Evolutionary conservation across 2,329 filamentous ascomycete species (phyloP), one percentile per base, ranked within the genome.

Genomic region (Acephala macrosclerotiorum): DNA sequence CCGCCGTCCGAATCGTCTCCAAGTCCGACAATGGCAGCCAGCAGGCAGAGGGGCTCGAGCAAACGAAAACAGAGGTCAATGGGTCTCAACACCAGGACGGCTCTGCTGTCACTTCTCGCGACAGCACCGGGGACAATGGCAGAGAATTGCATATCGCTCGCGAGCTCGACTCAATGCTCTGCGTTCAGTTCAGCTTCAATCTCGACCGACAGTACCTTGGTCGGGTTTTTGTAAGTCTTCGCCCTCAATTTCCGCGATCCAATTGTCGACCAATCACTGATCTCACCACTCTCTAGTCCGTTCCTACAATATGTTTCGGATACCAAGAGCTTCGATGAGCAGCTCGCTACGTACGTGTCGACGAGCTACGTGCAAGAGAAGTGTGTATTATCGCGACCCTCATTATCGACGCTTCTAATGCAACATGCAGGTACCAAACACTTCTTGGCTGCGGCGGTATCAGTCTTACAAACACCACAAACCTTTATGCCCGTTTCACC

Each of bases 401-500:
- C 63, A 36, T 33, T 58, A 47, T 51, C 22, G n/a, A 40, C 58
- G 64, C 55, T 66, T 71, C 80, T 81, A 75, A 70, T 63, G 47
- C 57, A 59, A 64, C 72, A 68, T 68, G 61, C 75, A 98, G 95
- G 82, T 99, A 95, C 79, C 85, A 92, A 77, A 83, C 86, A 61
- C 83, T 93, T 57, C 86, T 99, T 70, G 95, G 95, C 63, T 99
- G 96, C 77, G 84, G 86, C 57, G 86, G 87, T 68, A 83, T 97
- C 73, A 88, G 96, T 75, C 85, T 94, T 64, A 88, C 87, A 63
- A 92, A 97, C 77, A 90, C 93, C 3, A 90, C 88, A 71, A 86
- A 91, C 74, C 87, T 94, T 75, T 99, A 99, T 80, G 95, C 96
- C 58, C 91, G 96, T 73, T 99, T 95, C 80, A 97, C 95, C 5